phyloP scores from a whole-genome alignment of 305 asterid genomes.

The Solanum hybrid region DNA sequence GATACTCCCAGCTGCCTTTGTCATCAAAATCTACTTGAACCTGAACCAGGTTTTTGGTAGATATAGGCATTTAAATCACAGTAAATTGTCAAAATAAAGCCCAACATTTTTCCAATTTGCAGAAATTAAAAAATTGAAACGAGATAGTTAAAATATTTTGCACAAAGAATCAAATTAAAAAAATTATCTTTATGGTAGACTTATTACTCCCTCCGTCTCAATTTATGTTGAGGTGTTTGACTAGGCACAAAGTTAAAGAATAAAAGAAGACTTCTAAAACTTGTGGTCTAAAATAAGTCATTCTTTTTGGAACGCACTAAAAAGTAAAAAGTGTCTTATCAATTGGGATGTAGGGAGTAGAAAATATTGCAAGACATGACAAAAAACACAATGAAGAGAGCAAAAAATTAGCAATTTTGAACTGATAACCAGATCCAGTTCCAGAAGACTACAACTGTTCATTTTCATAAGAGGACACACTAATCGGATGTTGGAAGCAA shows the following conservation, averaged over 20 bases:
- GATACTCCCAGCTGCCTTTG: constrained; percentile 79
- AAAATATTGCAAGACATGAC: background rate
- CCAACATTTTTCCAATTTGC: background rate
- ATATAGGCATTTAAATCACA: background rate
- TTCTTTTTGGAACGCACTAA: background rate
- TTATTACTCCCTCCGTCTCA: background rate
- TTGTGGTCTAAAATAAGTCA: background rate
- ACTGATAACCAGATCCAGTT: background rate
- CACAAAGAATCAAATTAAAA: background rate
- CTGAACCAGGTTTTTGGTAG: constrained; percentile 25
- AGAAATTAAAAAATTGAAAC: background rate
- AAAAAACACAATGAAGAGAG: background rate
- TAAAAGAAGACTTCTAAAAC: background rate
- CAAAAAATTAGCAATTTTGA: background rate
- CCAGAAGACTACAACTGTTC: background rate
- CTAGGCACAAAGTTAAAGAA: background rate
- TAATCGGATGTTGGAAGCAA: background rate
- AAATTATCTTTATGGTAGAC: background rate
- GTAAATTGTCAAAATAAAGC: background rate
- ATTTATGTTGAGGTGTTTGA: background rate
- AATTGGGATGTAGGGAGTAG: background rate
- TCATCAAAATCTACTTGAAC: constrained; percentile 87
- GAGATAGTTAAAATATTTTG: background rate
- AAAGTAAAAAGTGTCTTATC: background rate
- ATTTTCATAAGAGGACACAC: background rate